Evolutionary conservation across 768 basidiomycete genomes (phyloP), one percentile per base, ranked within the genome.

Genomic region (Gymnopilus junonius): DNA sequence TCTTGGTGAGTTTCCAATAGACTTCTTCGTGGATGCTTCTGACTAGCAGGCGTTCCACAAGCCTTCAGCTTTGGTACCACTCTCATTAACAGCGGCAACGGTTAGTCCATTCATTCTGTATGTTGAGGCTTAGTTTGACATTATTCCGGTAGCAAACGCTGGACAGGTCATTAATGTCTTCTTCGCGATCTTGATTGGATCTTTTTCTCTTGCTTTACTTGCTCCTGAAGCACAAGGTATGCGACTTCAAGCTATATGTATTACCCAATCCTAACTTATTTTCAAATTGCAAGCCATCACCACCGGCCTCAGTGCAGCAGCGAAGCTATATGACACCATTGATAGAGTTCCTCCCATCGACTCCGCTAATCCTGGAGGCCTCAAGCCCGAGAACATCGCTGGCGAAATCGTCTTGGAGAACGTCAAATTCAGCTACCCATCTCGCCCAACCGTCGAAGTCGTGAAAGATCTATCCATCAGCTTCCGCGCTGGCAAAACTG

Each of bases 11-110:
- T 67, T n/a, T 17, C 8, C 5, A 8, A 20, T n/a, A n/a, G n/a
- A n/a, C 7, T 46, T 40, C 34, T 31, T 31, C n/a, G n/a, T n/a
- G n/a, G 21, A 45, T 42, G 34, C 27, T 25, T 32, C 40, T 45
- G 32, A 43, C 29, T 23, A 15, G n/a, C n/a, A 2, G 31, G 69
- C 43, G 46, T 42, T 59, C 34, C 37, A 59, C 67, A 39, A 89
- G 94, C 95, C 6, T 98, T 97, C 75, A 84, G 83, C 69, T 97
- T 92, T 67, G 95, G 96, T 60, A 93, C 92, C 3, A 95, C 93
- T 1, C 86, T 99, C 66, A 88, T 95, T 66, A 82, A 89, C 55
- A 65, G 80, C 8, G 80, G 81, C 10, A 74, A 86, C 46, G 86
- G 88, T 86, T 65, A 67, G 80, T 63, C 27, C 8, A 10, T 25